Evolutionary conservation across 306 rosid species (phyloP), one percentile per base, ranked within the genome.

Genomic region (Prinsepia uniflora): DNA sequence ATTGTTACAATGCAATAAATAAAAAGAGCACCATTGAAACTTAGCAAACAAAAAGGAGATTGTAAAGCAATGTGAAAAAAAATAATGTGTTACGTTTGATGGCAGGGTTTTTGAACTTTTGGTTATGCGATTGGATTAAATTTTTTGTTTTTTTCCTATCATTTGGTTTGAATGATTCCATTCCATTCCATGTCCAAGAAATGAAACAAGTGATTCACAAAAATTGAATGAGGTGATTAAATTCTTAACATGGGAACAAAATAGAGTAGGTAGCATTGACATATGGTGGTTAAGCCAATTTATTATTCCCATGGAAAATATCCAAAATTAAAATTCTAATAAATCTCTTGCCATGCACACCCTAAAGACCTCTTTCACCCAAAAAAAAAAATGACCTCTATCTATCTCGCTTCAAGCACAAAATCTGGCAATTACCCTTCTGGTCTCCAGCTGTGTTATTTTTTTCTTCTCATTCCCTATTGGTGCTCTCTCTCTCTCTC

Each of bases 391-490:
- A n/a, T n/a, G n/a, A n/a, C n/a, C n/a, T n/a, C n/a, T 19, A 63
- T 41, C 47, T 54, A 6, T 40, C 49, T 39, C 55, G 6, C 10
- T 0, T 41, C 62, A 11, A 50, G 61, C 34, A 13, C 63, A 70
- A 81, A 83, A 77, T 72, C 77, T 50, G 76, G 84, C 72, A 80
- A 80, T 43, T 76, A 34, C 73, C 60, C 56, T 42, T 75, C 50
- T 54, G 40, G 10, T 72, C 70, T 70, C 62, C 59, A 69, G 73
- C 17, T 49, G 71, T 42, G 47, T 3, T 41, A 36, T 75, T 76
- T 18, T 18, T 46, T 75, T 76, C 70, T 72, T 71, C 76, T 58
- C 70, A 79, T 74, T 73, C 68, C 76, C 34, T 46, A 30, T 75
- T 44, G 65, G 79, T 69, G 43, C 75, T 70, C 59, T 72, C 39